Percentiles rank a stretch among this genome's conserved stretches.
These are phyloP conservation scores for Cladosporium sp. DNA, from an alignment of 2,329 filamentous ascomycete species.

Conservation along the genomic window DNA sequence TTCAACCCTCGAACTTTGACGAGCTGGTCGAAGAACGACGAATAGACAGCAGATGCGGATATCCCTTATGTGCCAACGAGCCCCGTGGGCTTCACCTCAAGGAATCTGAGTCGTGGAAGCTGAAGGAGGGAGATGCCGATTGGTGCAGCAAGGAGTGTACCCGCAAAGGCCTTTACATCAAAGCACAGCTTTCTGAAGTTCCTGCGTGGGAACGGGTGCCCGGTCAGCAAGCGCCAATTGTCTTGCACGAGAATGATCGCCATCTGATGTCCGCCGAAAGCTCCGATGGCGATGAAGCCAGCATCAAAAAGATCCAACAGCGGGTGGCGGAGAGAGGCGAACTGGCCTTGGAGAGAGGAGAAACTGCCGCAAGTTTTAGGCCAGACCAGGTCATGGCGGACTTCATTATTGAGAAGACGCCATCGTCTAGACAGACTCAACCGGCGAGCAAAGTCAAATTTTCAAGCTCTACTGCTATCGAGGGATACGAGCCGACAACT, in stretches of 20 bases:
- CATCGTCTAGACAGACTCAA: not conserved
- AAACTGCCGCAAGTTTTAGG: conserved; percentile 26
- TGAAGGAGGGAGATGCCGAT: conserved; percentile 66
- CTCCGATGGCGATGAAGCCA: not conserved
- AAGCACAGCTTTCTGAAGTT: conserved; percentile 78
- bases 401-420: conserved; percentile 28
- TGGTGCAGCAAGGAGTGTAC: conserved; percentile 84
- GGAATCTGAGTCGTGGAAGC: conserved; percentile 55
- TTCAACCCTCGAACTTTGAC: conserved; percentile 85
- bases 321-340: conserved; percentile 26
- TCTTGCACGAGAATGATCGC: conserved; percentile 32
- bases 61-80: conserved; percentile 67
- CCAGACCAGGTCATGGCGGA: conserved; percentile 29
- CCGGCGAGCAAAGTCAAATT: conserved; percentile 1
- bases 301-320: not conserved
- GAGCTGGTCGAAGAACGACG: conserved; percentile 84
- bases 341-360: conserved; percentile 41
- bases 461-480: conserved; percentile 2
- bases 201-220: conserved; percentile 76
- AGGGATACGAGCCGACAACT: conserved; percentile 8
- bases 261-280: not conserved
- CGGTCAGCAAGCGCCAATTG: conserved; percentile 32
- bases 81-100: conserved; percentile 45
- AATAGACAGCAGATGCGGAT: conserved; percentile 74
- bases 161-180: conserved; percentile 72